Base-by-base conservation (phyloP, 2,329 filamentous ascomycete species). In the Aspergillus sp. region DNA sequence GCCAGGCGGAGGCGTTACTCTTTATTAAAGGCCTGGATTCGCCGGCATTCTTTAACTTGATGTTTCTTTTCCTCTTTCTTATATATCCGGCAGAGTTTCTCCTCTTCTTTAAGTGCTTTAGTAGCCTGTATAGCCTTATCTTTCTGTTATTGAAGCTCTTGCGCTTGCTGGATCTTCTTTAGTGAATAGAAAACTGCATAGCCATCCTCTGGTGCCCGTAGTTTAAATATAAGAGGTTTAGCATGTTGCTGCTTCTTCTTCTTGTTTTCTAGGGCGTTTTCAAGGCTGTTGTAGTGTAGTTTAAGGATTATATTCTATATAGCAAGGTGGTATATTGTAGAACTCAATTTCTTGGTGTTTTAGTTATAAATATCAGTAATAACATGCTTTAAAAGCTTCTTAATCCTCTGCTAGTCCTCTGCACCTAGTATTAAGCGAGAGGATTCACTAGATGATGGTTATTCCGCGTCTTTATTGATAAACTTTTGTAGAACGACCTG, bases 1-100 rank as follows among this genome's bases (percentile, higher is more conserved):
- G 75, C 72, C 52, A 74, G 66, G 56, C 42, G 48, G 8, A 34
- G 4, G 6, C 30, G 42, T 12, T 71, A 65, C 41, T 68, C 58
- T 62, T 58, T 70, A 39, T 42, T 36, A 58, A 36, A 48, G 8
- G 30, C 42, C 32, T 24, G 48, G 51, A 52, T 65, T 58, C 56
- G 62, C 44, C 53, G 58, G 45, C 47, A 15, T 38, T 57, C 22
- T 42, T 57, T n/a, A 17, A 50, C 8, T 18, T 41, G 13, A 17
- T 38, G 17, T 18, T 39, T 1, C n/a, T 59, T 59, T 20, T 59
- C 39, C 5, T 53, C 36, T 17, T 56, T 56, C 5, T 52, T 24
- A 17, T 49, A 24, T 26, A 56, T 24, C 22, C 22, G 5, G 22
- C 4, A 3, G 2, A 24, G 22, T 1, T 24, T 24, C 2, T 24